A percentile compares a stretch with the other conserved stretches of the same genome.
phyloP scores from a whole-genome alignment of 2,329 filamentous ascomycete genomes.

The Triangularia setosa region DNA sequence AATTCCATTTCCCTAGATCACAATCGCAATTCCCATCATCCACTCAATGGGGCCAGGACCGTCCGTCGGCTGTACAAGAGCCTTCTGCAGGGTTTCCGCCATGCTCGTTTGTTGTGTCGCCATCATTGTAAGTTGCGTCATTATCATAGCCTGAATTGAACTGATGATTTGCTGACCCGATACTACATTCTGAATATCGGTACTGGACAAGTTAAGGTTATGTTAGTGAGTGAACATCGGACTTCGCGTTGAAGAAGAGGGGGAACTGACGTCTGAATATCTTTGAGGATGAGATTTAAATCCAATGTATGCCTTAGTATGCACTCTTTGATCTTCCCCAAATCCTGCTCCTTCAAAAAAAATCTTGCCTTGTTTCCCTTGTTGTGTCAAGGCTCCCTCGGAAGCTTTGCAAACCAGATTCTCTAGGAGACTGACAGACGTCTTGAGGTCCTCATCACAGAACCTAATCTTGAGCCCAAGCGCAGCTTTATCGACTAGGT shows the following conservation, averaged over 20 bases:
- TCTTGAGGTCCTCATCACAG: not conserved
- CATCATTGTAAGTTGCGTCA: not conserved
- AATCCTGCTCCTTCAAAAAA: not conserved
- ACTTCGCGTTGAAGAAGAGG: too few relatives aligned
- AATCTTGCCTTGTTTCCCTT: not conserved
- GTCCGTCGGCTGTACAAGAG: not conserved
- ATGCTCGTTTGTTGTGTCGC: not conserved
- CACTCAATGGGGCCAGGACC: not conserved
- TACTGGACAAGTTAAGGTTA: too few relatives aligned
- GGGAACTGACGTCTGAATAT: too few relatives aligned
- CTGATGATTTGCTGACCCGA: too few relatives aligned
- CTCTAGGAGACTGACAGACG: not conserved
- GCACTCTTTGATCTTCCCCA: not conserved
- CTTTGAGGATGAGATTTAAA: not conserved
- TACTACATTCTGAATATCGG: too few relatives aligned
- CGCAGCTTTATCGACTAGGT: not conserved
- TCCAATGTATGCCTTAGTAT: not conserved
- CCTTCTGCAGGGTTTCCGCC: not conserved
- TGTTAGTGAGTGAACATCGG: too few relatives aligned
- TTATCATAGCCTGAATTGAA: too few relatives aligned
- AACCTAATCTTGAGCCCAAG: not conserved
- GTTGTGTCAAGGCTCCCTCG: not conserved
- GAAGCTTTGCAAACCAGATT: not conserved
- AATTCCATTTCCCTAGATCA: too few relatives aligned
- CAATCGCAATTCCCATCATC: not conserved